Evolutionary conservation across 768 basidiomycete species (phyloP).

Genomic region (Candolleomyces aberdarensis): DNA sequence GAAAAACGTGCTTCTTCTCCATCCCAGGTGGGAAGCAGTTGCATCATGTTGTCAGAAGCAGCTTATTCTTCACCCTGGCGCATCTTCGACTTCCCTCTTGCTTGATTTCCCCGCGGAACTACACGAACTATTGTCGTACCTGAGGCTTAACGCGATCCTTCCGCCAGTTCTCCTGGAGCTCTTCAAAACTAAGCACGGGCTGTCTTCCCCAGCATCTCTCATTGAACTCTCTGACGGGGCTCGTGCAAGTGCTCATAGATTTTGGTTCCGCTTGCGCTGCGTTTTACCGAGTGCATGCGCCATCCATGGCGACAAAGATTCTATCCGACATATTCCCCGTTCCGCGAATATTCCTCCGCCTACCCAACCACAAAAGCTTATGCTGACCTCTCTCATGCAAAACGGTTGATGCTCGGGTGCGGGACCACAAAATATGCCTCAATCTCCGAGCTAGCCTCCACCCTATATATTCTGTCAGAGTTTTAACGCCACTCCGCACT

Average conservation of each 20-base stretch:
- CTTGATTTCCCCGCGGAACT: too few relatives aligned
- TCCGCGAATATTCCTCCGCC: not conserved
- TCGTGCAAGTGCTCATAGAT: not conserved
- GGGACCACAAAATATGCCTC: not conserved
- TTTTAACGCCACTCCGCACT: not conserved
- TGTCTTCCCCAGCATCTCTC: too few relatives aligned
- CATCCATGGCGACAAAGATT: not conserved
- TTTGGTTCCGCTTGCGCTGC: not conserved
- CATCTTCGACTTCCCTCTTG: not conserved
- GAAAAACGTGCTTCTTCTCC: not conserved
- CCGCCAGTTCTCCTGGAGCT: too few relatives aligned
- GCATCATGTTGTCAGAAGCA: not conserved
- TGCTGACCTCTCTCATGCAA: not conserved
- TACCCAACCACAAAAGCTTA: not conserved
- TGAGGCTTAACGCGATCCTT: too few relatives aligned
- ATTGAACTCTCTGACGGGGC: too few relatives aligned
- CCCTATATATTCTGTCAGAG: not conserved
- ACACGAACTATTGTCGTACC: too few relatives aligned
- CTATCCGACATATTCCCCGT: not conserved
- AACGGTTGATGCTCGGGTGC: not conserved
- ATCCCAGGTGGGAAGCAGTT: not conserved
- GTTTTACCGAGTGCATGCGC: not conserved
- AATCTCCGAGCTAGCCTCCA: not conserved
- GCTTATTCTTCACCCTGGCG: not conserved
- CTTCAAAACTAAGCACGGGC: too few relatives aligned